Conservation (phyloP, 352 stramenopile species). For the Pythium utonaiense region DNA sequence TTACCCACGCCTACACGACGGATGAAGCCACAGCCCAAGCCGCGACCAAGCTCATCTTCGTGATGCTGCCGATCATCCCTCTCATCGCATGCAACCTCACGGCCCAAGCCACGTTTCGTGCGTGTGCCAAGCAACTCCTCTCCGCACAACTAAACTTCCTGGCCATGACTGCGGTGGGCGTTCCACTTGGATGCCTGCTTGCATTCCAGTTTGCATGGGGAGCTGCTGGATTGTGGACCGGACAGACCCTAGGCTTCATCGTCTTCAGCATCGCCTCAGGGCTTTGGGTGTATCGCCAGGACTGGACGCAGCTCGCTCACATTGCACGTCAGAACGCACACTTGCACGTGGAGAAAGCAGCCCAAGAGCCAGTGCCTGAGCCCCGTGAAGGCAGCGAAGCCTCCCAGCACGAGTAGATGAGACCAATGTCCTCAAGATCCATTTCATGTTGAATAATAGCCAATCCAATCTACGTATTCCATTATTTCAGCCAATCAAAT, state of each 20-base stretch:
- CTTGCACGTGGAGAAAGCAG: constrained; percentile 24
- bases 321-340: constrained; percentile 44
- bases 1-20: constrained; percentile 37
- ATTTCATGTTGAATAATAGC: constrained; percentile 6
- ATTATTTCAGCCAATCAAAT: constrained; percentile 26
- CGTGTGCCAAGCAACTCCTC: constrained; percentile 46
- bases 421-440: neutral
- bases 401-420: neutral
- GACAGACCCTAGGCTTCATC: constrained; percentile 45
- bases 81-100: constrained; percentile 38
- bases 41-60: constrained; percentile 29
- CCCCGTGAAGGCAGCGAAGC: neutral
- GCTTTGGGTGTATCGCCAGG: constrained; percentile 39
- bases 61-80: constrained; percentile 33
- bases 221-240: constrained; percentile 51
- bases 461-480: constrained; percentile 7
- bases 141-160: constrained; percentile 51
- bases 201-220: constrained; percentile 38
- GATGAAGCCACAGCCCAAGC: constrained; percentile 28
- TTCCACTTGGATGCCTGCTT: constrained; percentile 41
- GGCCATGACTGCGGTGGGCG: constrained; percentile 44
- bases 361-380: neutral
- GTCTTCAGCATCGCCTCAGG: constrained; percentile 34
- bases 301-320: constrained; percentile 50
- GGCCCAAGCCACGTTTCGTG: constrained; percentile 39